Evolutionary conservation across 2,329 filamentous ascomycete species (phyloP).

Genomic region (Aspergillus puulaauensis): DNA sequence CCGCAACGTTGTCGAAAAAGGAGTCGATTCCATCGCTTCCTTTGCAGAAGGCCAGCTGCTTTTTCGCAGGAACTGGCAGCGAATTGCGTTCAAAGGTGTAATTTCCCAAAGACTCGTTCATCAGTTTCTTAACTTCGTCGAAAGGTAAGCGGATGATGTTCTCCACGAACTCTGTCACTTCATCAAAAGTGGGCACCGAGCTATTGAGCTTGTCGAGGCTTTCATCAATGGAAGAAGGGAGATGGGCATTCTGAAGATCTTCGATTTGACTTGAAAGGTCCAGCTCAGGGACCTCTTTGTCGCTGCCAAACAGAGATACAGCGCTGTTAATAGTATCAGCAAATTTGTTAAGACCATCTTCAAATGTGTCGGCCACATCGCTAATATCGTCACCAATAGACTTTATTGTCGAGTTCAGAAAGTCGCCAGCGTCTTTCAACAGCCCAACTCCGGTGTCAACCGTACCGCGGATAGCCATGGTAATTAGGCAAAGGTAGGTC

Average conservation of each 20-base stretch:
- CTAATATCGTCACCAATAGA: conserved; percentile 48
- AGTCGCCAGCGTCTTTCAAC: conserved; percentile 59
- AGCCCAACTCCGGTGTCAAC: conserved; percentile 67
- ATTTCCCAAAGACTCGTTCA: conserved; percentile 68
- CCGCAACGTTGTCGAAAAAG: conserved; percentile 75
- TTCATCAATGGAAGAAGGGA: conserved; percentile 67
- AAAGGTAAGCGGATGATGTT: conserved; percentile 76
- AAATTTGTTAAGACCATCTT: conserved; percentile 55
- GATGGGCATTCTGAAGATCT: conserved; percentile 67
- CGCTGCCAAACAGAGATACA: conserved; percentile 47
- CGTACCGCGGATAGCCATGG: conserved; percentile 75
- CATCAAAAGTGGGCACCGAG: conserved; percentile 76
- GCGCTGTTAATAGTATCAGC: conserved; percentile 57
- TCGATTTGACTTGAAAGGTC: conserved; percentile 66
- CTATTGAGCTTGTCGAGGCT: conserved; percentile 71
- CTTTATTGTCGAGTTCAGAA: conserved; percentile 57
- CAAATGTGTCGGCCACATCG: conserved; percentile 47
- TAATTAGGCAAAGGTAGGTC: conserved; percentile 87
- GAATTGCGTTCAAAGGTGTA: conserved; percentile 76
- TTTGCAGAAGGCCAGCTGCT: conserved; percentile 83
- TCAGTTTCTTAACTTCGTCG: conserved; percentile 69
- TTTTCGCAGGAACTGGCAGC: conserved; percentile 82
- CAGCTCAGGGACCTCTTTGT: conserved; percentile 51
- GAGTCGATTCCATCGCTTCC: conserved; percentile 76
- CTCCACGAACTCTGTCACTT: conserved; percentile 80